Evolutionary conservation across 352 stramenopile genomes (phyloP).

Genomic region (Globisporangium mamillatum): DNA sequence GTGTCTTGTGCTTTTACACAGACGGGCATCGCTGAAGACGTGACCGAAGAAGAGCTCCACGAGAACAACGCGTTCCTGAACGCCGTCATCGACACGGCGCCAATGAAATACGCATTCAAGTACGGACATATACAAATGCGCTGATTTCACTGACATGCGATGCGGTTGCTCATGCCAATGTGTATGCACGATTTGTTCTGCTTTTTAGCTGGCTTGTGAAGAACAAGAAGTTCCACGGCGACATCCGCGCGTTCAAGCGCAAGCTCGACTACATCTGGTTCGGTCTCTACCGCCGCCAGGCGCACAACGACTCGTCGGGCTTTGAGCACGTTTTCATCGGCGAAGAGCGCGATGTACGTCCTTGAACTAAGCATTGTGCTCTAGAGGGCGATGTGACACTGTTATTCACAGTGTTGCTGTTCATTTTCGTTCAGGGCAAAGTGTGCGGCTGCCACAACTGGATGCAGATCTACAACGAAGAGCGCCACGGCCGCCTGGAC

Average conservation of each 20-base stretch:
- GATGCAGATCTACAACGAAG: constrained; percentile 96
- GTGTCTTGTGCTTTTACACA: constrained; percentile 18
- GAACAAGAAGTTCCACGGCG: constrained; percentile 82
- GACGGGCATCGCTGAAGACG: constrained; percentile 83
- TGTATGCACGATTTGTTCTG: neutral
- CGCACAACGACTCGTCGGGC: constrained; percentile 88
- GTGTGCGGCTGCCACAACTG: constrained; percentile 96
- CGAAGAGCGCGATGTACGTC: constrained; percentile 90
- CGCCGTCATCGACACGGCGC: constrained; percentile 88
- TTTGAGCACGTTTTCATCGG: constrained; percentile 98
- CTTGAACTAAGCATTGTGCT: neutral
- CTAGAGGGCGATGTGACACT: neutral
- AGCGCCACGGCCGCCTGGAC: constrained; percentile 90
- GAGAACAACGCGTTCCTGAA: constrained; percentile 93
- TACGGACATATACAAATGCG: constrained; percentile 29
- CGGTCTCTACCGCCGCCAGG: constrained; percentile 89
- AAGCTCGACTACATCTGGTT: constrained; percentile 96
- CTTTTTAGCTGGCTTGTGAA: constrained; percentile 64
- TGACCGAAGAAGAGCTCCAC: constrained; percentile 82
- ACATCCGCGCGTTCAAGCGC: constrained; percentile 79
- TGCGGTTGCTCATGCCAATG: neutral
- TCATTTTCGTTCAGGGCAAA: constrained; percentile 48
- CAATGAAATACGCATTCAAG: constrained; percentile 93
- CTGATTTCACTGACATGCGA: neutral
- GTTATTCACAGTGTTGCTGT: neutral